phyloP scores from a whole-genome alignment of 805 yeast genomes.

The Barnettozyma populi region DNA sequence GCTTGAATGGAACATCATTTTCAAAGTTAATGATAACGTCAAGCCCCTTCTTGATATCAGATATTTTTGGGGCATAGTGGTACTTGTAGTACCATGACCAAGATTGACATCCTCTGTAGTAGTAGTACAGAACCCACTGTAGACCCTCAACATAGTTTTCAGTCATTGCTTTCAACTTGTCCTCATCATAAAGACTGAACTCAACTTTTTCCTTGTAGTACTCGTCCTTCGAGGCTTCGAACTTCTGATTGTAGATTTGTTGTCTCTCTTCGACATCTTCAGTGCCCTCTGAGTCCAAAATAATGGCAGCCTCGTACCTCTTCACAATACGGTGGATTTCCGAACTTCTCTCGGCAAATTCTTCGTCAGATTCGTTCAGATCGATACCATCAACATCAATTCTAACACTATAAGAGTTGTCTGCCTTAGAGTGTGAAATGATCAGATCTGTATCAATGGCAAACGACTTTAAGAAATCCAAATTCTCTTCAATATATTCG shows the following conservation, averaged over 20 bases:
- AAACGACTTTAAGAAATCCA: conserved; percentile 57
- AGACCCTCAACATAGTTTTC: conserved; percentile 88
- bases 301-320: conserved; percentile 55
- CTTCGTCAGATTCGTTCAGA: conserved; percentile 63
- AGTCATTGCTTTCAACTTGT: conserved; percentile 55
- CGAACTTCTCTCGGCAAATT: conserved; percentile 46
- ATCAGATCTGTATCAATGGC: conserved; percentile 64
- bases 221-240: conserved; percentile 75
- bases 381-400: conserved; percentile 72
- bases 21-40: conserved; percentile 58
- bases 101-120: conserved; percentile 85
- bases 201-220: conserved; percentile 80
- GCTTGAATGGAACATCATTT: conserved; percentile 74
- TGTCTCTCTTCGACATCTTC: conserved; percentile 43
- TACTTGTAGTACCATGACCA: conserved; percentile 94
- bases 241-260: conserved; percentile 65
- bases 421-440: conserved; percentile 56
- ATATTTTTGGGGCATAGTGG: conserved; percentile 92
- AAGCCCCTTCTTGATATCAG: conserved; percentile 75
- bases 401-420: conserved; percentile 51
- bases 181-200: conserved; percentile 54
- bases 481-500: conserved; percentile 34
- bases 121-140: conserved; percentile 94
- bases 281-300: conserved; percentile 54
- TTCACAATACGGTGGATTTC: conserved; percentile 52